Percentiles rank a stretch among this genome's conserved stretches.
Evolutionary conservation across 2,329 filamentous ascomycete species (phyloP).

Genomic region (Aspergillus pseudonomiae): DNA sequence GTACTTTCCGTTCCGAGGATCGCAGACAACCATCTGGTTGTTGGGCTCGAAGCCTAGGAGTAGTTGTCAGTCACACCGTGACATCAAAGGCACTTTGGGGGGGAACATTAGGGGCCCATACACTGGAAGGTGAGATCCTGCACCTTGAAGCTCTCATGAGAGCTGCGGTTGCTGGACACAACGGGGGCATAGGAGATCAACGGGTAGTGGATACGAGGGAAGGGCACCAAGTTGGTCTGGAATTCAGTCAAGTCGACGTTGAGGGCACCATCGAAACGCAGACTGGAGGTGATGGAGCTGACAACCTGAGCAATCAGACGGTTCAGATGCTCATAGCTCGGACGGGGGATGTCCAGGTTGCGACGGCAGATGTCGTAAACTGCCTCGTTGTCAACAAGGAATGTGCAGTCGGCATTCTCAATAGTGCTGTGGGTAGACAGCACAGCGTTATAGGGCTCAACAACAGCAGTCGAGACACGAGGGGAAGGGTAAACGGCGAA

Average conservation of each 20-base stretch:
- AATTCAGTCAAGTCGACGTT: constrained; percentile 72
- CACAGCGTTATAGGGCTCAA: constrained; percentile 69
- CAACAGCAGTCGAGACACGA: constrained; percentile 66
- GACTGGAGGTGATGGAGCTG: constrained; percentile 66
- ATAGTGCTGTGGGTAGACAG: constrained; percentile 62
- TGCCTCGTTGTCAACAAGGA: constrained; percentile 70
- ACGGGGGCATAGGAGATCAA: constrained; percentile 68
- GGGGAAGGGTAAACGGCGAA: constrained; percentile 69
- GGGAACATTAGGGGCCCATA: constrained; percentile 34
- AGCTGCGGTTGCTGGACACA: constrained; percentile 70
- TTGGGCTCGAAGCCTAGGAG: constrained; percentile 63
- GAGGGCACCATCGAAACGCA: constrained; percentile 67
- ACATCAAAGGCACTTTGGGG: not conserved
- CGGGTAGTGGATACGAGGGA: constrained; percentile 69
- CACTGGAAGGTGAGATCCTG: constrained; percentile 70
- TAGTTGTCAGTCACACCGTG: constrained; percentile 12
- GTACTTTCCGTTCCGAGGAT: constrained; percentile 68
- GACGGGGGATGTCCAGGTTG: constrained; percentile 66
- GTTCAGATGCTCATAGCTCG: constrained; percentile 67
- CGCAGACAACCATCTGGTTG: constrained; percentile 72
- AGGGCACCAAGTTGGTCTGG: constrained; percentile 70
- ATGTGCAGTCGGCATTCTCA: constrained; percentile 69
- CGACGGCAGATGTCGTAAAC: constrained; percentile 70
- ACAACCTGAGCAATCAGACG: constrained; percentile 69
- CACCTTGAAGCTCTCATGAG: constrained; percentile 86